A percentile compares a stretch with the other conserved stretches of the same genome.
phyloP scores from a whole-genome alignment of 2,329 filamentous ascomycete species.

The Cladosporium cucumerinum region DNA sequence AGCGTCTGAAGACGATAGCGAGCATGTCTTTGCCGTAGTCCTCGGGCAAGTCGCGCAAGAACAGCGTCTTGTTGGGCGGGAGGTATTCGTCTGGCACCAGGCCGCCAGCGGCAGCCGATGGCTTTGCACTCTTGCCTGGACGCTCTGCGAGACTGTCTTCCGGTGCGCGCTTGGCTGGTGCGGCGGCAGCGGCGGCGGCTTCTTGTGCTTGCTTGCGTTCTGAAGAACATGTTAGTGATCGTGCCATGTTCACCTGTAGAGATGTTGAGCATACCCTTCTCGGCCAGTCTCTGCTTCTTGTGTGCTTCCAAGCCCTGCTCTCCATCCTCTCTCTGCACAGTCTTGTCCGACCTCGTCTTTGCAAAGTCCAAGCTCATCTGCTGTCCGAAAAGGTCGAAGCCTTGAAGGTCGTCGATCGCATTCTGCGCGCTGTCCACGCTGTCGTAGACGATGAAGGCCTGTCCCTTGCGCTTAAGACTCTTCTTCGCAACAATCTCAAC shows the following conservation, averaged over 20 bases:
- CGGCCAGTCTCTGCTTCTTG: slow-evolving; percentile 76
- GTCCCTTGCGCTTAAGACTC: slow-evolving; percentile 87
- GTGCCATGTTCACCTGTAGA: not conserved
- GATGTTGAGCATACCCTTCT: slow-evolving; percentile 62
- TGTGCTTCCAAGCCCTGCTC: slow-evolving; percentile 82
- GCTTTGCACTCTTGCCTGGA: slow-evolving; percentile 69
- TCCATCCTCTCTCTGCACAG: slow-evolving; percentile 68
- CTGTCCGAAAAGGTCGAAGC: slow-evolving; percentile 90
- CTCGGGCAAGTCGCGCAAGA: slow-evolving; percentile 87
- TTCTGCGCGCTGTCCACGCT: slow-evolving; percentile 70
- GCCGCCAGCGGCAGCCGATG: slow-evolving; percentile 61
- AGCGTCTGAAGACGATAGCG: slow-evolving; percentile 76
- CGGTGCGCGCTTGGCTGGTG: slow-evolving; percentile 48
- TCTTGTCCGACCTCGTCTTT: slow-evolving; percentile 80
- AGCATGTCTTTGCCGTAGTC: slow-evolving; percentile 79
- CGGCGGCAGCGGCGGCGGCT: slow-evolving; percentile 62
- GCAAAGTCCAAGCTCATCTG: slow-evolving; percentile 82
- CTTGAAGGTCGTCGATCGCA: slow-evolving; percentile 85
- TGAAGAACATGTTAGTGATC: slow-evolving; percentile 30
- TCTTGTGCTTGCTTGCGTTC: slow-evolving; percentile 79
- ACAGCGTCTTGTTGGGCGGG: slow-evolving; percentile 94
- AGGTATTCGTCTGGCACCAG: slow-evolving; percentile 97
- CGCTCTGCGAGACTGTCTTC: slow-evolving; percentile 55
- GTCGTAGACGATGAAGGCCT: slow-evolving; percentile 93
- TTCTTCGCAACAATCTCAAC: slow-evolving; percentile 84